Percentiles rank a stretch among this genome's conserved stretches.
phyloP scores from a whole-genome alignment of 805 yeast species.

The Zygosaccharomyces lentus region DNA sequence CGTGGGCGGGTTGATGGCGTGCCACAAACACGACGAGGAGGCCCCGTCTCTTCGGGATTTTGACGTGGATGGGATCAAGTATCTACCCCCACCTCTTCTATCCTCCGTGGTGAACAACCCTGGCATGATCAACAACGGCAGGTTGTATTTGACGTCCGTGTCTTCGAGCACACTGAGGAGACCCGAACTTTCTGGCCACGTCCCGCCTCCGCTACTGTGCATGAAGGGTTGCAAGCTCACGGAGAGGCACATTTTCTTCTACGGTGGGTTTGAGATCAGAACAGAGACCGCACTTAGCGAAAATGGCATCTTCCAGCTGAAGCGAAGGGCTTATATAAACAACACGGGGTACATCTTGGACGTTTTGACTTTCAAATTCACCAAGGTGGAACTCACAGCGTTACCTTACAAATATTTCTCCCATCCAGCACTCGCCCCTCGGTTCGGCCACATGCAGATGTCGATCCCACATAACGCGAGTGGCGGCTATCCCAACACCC shows the following conservation, averaged over 20 bases:
- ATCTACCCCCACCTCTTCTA: conserved; percentile 46
- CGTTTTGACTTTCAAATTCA: conserved; percentile 44
- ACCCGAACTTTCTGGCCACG: conserved; percentile 37
- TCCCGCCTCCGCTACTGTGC: conserved; percentile 52
- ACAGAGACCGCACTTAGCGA: conserved; percentile 28
- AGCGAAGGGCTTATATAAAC: conserved; percentile 46
- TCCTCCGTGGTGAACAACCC: conserved; percentile 42
- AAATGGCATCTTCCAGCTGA: conserved; percentile 36
- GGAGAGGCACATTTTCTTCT: conserved; percentile 52
- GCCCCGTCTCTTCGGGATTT: conserved; percentile 36
- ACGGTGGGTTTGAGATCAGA: conserved; percentile 62
- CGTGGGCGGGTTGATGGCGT: conserved; percentile 44
- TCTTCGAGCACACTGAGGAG: conserved; percentile 39
- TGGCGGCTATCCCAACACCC: conserved; percentile 4
- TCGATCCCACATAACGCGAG: conserved; percentile 12
- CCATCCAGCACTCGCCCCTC: conserved; percentile 35
- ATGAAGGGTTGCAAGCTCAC: conserved; percentile 48
- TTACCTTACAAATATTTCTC: conserved; percentile 31
- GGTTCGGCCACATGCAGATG: conserved; percentile 40
- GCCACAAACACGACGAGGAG: conserved; percentile 23
- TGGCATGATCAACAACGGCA: conserved; percentile 37
- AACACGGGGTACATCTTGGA: conserved; percentile 59
- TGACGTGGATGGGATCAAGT: conserved; percentile 38
- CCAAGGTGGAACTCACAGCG: conserved; percentile 40
- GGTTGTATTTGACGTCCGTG: conserved; percentile 37